phyloP scores from a whole-genome alignment of 2,329 filamentous ascomycete genomes.

The Chaetomiaceae sp. region DNA sequence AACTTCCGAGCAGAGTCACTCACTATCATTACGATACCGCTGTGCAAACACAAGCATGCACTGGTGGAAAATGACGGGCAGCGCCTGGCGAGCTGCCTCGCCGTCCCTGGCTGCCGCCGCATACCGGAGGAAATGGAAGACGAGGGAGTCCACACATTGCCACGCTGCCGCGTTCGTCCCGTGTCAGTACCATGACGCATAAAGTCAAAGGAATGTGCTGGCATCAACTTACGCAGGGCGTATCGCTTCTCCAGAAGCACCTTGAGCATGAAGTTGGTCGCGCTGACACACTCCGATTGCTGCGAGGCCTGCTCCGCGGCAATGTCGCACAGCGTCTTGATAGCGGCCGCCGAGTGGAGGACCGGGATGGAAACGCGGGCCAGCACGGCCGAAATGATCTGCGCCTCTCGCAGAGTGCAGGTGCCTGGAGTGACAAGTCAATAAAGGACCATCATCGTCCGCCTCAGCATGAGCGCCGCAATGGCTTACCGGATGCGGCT shows the following conservation, averaged over 20 bases:
- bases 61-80: conserved; percentile 97
- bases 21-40: conserved; percentile 81
- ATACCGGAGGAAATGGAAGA: conserved; percentile 93
- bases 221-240: conserved; percentile 53
- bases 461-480: too few species aligned
- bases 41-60: conserved; percentile 87
- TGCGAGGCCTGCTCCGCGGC: conserved; percentile 81
- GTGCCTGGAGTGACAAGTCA: conserved; percentile 40
- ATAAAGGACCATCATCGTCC: neutral
- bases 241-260: conserved; percentile 95
- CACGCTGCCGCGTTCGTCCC: conserved; percentile 19
- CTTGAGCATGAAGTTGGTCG: conserved; percentile 93
- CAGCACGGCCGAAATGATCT: conserved; percentile 83
- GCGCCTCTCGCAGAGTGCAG: conserved; percentile 88
- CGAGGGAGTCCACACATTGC: conserved; percentile 86
- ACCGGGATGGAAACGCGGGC: conserved; percentile 82
- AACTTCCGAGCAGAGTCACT: neutral
- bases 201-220: too few species aligned
- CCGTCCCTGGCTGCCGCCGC: conserved; percentile 47
- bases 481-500: conserved; percentile 52
- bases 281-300: conserved; percentile 78
- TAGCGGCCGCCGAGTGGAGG: conserved; percentile 82
- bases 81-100: conserved; percentile 49
- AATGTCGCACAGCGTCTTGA: conserved; percentile 91
- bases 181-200: neutral